Conservation (phyloP, 768 basidiomycete genomes). For the Leucocoprinus birnbaumii region DNA sequence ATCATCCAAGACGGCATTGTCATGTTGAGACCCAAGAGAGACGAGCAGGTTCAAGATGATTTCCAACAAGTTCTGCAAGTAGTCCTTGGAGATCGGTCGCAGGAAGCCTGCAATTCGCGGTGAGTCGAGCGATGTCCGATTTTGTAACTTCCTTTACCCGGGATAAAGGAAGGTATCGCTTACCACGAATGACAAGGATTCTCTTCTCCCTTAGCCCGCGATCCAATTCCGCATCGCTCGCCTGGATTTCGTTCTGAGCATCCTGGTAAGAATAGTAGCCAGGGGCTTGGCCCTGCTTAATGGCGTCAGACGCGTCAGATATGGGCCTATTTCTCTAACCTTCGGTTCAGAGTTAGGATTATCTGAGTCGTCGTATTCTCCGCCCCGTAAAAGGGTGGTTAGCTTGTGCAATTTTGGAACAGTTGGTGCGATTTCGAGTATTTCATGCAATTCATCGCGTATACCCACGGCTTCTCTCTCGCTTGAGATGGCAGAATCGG, state of each 20-base stretch:
- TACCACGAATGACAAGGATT: slow-evolving; percentile 73
- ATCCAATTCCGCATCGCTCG: slow-evolving; percentile 74
- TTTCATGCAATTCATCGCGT: slow-evolving; percentile 76
- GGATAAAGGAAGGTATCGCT: slow-evolving; percentile 5
- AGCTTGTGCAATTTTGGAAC: slow-evolving; percentile 78
- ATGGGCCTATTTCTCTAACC: slow-evolving; percentile 17
- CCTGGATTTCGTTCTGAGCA: slow-evolving; percentile 67
- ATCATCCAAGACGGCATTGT: slow-evolving; percentile 53
- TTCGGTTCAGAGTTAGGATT: slow-evolving; percentile 41
- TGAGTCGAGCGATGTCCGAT: neutral
- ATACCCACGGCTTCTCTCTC: slow-evolving; percentile 54
- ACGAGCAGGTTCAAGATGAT: slow-evolving; percentile 72
- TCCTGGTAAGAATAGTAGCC: slow-evolving; percentile 51
- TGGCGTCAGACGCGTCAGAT: neutral
- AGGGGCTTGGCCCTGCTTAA: neutral
- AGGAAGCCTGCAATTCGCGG: slow-evolving; percentile 49
- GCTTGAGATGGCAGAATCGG: slow-evolving; percentile 23
- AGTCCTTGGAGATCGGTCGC: slow-evolving; percentile 65
- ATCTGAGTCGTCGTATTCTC: slow-evolving; percentile 72
- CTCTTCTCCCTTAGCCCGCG: slow-evolving; percentile 62
- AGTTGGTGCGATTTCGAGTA: slow-evolving; percentile 78
- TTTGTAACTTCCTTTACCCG: neutral
- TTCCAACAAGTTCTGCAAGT: slow-evolving; percentile 70
- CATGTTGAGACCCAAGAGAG: slow-evolving; percentile 52
- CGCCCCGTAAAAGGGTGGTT: slow-evolving; percentile 53